Evolutionary conservation across 768 basidiomycete genomes (phyloP).

Genomic region (Butyriboletus loyo): DNA sequence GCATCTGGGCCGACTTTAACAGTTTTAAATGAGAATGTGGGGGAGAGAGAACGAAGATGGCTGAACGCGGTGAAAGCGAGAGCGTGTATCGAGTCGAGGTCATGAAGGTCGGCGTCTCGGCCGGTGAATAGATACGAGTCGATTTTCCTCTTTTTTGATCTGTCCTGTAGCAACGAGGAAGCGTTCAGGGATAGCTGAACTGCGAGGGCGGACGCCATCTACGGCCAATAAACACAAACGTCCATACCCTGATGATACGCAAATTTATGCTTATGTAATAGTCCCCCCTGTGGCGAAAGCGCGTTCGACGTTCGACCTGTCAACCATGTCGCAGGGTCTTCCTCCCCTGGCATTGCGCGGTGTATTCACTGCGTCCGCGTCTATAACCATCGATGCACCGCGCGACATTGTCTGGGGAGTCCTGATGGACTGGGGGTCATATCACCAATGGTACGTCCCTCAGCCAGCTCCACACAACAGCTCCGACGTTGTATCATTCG

Average conservation of each 20-base stretch:
- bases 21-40: slow-evolving; percentile 37
- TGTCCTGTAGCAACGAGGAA: slow-evolving; percentile 57
- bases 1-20: slow-evolving; percentile 15
- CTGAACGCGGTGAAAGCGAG: slow-evolving; percentile 76
- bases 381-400: slow-evolving; percentile 58
- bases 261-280: not conserved
- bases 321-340: slow-evolving; percentile 17
- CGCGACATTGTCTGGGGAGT: slow-evolving; percentile 58
- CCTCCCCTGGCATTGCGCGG: slow-evolving; percentile 41
- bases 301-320: too few relatives aligned
- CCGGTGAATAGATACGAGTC: slow-evolving; percentile 90
- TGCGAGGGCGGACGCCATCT: slow-evolving; percentile 69
- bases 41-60: slow-evolving; percentile 63
- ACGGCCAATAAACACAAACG: not conserved
- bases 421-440: slow-evolving; percentile 58
- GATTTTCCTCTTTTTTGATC: slow-evolving; percentile 53
- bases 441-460: slow-evolving; percentile 55
- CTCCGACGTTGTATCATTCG: not conserved
- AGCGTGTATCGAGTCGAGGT: slow-evolving; percentile 82
- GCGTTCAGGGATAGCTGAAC: slow-evolving; percentile 84
- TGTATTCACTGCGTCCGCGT: slow-evolving; percentile 48
- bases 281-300: too few relatives aligned
- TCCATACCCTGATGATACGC: not conserved
- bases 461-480: not conserved
- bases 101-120: slow-evolving; percentile 78